A percentile compares a stretch with the other conserved stretches of the same genome.
Evolutionary conservation across 768 basidiomycete genomes (phyloP).

Genomic region (Erythrobasidium yunnanense): DNA sequence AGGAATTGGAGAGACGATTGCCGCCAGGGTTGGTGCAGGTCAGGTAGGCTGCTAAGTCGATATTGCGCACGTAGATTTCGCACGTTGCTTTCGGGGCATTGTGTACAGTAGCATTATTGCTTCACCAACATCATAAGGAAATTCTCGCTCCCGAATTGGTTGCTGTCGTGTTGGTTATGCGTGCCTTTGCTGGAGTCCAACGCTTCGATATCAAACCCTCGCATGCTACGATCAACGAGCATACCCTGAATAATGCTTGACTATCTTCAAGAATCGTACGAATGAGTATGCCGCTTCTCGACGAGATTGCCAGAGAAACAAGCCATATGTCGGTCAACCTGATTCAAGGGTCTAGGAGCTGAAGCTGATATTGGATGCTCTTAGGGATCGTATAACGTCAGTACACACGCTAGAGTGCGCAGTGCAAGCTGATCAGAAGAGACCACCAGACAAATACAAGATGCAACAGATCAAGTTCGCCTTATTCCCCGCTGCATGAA

Average conservation of each 20-base stretch:
- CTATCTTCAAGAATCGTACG: too few species aligned
- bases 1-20: conserved; percentile 8
- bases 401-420: not conserved
- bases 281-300: conserved; percentile 20
- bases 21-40: conserved; percentile 4
- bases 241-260: too few species aligned
- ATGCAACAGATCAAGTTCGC: conserved; percentile 22
- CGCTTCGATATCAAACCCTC: too few species aligned
- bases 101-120: not conserved
- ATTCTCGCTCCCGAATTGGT: not conserved
- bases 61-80: not conserved
- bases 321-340: conserved; percentile 21
- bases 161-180: not conserved
- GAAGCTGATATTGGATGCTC: not conserved
- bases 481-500: not conserved
- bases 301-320: conserved; percentile 13
- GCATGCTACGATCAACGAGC: too few species aligned
- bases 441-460: conserved; percentile 17
- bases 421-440: not conserved
- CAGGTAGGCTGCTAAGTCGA: not conserved
- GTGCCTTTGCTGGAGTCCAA: too few species aligned
- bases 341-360: not conserved
- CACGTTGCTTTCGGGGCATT: not conserved
- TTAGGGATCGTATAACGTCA: conserved; percentile 25
- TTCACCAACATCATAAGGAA: not conserved